A percentile compares a stretch with the other conserved stretches of the same genome.
Evolutionary conservation across 2,329 filamentous ascomycete species (phyloP).

Genomic region (Aspergillus alliaceus): DNA sequence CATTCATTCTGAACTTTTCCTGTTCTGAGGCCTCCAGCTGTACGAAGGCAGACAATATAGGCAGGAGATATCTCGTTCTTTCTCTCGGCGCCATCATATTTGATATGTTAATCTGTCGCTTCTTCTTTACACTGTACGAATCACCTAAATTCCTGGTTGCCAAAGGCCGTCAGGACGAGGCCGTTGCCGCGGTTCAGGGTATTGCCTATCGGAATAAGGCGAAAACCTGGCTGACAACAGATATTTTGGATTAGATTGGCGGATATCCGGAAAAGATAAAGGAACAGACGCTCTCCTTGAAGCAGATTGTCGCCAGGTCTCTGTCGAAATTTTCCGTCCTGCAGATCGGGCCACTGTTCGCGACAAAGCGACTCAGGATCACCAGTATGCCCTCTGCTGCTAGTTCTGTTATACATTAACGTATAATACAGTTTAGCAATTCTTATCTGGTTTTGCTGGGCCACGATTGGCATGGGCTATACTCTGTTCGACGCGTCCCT

Average conservation of each 20-base stretch:
- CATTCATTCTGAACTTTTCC: constrained; percentile 68
- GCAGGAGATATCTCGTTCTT: constrained; percentile 72
- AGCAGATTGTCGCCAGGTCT: constrained; percentile 58
- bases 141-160: constrained; percentile 81
- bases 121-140: constrained; percentile 77
- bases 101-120: constrained; percentile 72
- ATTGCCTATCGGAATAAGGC: constrained; percentile 69
- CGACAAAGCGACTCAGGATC: constrained; percentile 46
- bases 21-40: constrained; percentile 40
- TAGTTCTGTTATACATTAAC: constrained; percentile 31
- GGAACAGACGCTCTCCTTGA: constrained; percentile 41
- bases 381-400: neutral
- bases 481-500: constrained; percentile 87
- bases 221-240: constrained; percentile 74
- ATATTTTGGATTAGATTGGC: constrained; percentile 59
- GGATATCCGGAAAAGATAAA: constrained; percentile 46
- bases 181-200: constrained; percentile 75
- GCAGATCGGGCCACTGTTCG: constrained; percentile 66
- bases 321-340: constrained; percentile 66
- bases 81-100: constrained; percentile 70
- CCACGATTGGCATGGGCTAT: constrained; percentile 81
- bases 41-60: constrained; percentile 55
- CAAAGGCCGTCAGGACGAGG: constrained; percentile 71
- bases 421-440: constrained; percentile 27
- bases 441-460: constrained; percentile 77